Evolutionary conservation across 1,284 basidiomycete genomes (phyloP).

Genomic region (Anthracocystis setariae): DNA sequence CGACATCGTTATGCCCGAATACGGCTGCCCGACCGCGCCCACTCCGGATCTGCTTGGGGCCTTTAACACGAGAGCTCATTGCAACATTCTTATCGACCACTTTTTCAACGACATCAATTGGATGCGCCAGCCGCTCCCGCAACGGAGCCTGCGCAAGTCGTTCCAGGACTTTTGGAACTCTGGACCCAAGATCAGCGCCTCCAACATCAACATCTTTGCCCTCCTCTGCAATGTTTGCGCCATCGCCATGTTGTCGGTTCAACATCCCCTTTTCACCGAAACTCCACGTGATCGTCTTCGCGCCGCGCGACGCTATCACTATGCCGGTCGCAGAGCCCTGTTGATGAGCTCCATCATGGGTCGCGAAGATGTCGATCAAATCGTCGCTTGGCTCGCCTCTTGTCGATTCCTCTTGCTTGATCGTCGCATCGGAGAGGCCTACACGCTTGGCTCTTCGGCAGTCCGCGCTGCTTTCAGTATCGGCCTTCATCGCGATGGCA

Average conservation of each 20-base stretch:
- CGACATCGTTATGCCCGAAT: conserved; percentile 56
- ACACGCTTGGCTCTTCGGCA: conserved; percentile 46
- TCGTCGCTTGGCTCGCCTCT: conserved; percentile 50
- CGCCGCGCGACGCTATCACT: conserved; percentile 45
- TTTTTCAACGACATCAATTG: conserved; percentile 62
- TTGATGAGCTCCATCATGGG: conserved; percentile 52
- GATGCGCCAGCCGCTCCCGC: conserved; percentile 59
- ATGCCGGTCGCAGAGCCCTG: conserved; percentile 47
- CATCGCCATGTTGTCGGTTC: conserved; percentile 42
- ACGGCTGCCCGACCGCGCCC: conserved; percentile 46
- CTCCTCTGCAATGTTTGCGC: conserved; percentile 52
- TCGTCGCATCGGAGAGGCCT: conserved; percentile 55
- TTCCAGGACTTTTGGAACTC: conserved; percentile 49
- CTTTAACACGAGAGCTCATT: conserved; percentile 44
- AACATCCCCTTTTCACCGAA: conserved; percentile 36
- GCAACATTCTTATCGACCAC: conserved; percentile 51
- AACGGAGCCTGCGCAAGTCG: conserved; percentile 39
- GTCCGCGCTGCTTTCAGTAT: conserved; percentile 56
- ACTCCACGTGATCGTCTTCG: conserved; percentile 38
- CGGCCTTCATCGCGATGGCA: conserved; percentile 64
- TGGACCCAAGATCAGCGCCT: conserved; percentile 51
- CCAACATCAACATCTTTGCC: conserved; percentile 59
- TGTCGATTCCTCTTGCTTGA: conserved; percentile 60
- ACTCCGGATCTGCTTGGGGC: conserved; percentile 45
- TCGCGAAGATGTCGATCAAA: conserved; percentile 55